Base-by-base conservation (phyloP, 495 filamentous ascomycete genomes). In the Acidiella bohemica region DNA sequence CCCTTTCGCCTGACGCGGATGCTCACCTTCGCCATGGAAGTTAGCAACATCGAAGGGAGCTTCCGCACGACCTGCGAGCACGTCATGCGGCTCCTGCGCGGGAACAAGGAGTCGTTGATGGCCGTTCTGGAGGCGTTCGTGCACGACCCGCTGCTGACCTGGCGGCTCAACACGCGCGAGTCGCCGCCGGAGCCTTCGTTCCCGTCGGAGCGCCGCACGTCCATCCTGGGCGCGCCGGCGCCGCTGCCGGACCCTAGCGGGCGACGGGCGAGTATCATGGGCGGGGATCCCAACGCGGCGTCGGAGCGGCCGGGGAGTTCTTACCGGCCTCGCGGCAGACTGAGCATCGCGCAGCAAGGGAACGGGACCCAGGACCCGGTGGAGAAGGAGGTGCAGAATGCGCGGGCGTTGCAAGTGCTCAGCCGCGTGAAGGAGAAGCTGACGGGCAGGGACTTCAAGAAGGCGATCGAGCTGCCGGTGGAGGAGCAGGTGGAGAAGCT, bases 21-120 rank as follows among this genome's bases (percentile, higher is more conserved):
- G 90, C 72, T 99, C 58, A 99, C 90, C 0, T 96, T 93, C 53
- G 90, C 92, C 4, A 99, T 99, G 90, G 90, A 99, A 62, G 86
- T 96, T 22, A 92, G 84, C 67, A 99, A 99, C 56, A 95, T 99
- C 37, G 90, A 96, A 55, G 90, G 90, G 53, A 93, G 83, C 63
- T 99, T 92, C 67, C 77, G 92, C 17, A 93, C 90, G 35, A 94
- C 88, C 9, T 96, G 85, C 50, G 92, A 99, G 58, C 85, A 93
- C 48, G 92, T 96, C 22, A 99, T 99, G 90, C 75, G 93, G 39
- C 87, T 99, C 5, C 66, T 99, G 50, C 67, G 90, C 5, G 86
- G 87, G 42, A 96, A 96, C 61, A 96, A 99, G 57, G 90, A 99
- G 59, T 93, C 84, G 7, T 67, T 99, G 34, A 95, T 96, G 90